Percentiles rank a stretch among this genome's conserved stretches.
Conservation (phyloP, 2,329 filamentous ascomycete genomes). For the Epichloe gansuensis region DNA sequence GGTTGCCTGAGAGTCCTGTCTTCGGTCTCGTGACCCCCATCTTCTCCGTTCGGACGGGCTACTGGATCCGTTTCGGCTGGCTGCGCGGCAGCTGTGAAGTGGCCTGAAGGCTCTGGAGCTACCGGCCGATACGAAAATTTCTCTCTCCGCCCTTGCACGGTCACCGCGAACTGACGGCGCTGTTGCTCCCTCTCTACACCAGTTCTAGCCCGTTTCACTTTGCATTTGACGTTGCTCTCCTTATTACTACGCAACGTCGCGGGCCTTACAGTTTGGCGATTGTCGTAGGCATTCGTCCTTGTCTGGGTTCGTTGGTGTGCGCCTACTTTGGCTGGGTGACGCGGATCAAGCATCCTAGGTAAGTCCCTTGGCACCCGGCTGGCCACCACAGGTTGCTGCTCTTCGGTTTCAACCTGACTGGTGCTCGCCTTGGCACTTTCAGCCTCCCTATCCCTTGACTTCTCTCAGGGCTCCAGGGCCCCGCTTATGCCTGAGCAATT, state of each 20-base stretch:
- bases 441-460: neutral
- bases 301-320: neutral
- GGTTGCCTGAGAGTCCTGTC: neutral
- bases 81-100: conserved; percentile 7
- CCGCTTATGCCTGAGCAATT: neutral
- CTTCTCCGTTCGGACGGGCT: conserved; percentile 5
- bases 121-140: conserved; percentile 21
- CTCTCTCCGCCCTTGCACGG: conserved; percentile 15
- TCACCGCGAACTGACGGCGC: conserved; percentile 8
- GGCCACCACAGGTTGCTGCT: neutral
- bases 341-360: conserved; percentile 1
- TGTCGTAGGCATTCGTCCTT: neutral
- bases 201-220: neutral
- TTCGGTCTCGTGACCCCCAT: conserved; percentile 7
- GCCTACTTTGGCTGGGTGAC: conserved; percentile 1
- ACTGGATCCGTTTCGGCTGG: conserved; percentile 3
- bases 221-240: neutral
- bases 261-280: neutral
- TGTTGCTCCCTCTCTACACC: neutral
- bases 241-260: neutral
- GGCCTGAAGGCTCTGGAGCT: conserved; percentile 6
- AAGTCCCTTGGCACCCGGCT: neutral
- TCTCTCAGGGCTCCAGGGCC: neutral
- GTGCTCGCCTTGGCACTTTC: neutral
- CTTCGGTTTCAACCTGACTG: neutral